Conservation (phyloP, 768 basidiomycete species). For the Galerina marginata region DNA sequence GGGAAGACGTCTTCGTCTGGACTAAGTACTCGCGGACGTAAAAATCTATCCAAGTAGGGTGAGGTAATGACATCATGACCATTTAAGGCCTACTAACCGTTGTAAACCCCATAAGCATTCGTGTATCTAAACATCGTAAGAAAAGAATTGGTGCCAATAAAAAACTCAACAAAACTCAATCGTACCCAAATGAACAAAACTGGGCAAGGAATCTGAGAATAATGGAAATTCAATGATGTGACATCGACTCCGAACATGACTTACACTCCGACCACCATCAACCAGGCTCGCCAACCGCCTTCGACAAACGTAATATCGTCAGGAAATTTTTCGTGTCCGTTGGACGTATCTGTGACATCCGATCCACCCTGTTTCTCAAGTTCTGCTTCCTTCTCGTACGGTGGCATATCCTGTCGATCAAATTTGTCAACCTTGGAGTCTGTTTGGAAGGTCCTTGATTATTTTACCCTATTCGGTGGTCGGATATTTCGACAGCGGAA, state of each 20-base stretch:
- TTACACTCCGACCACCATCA: conserved; percentile 49
- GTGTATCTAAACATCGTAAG: conserved; percentile 27
- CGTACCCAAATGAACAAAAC: conserved; percentile 49
- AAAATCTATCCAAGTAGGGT: conserved; percentile 26
- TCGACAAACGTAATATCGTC: conserved; percentile 33
- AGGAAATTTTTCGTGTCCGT: background rate
- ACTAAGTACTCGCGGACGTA: conserved; percentile 35
- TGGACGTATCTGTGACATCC: conserved; percentile 1
- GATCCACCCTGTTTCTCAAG: conserved; percentile 4
- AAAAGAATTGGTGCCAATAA: background rate
- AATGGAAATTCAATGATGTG: background rate
- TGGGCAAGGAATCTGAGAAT: conserved; percentile 43
- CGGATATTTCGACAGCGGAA: too few species aligned
- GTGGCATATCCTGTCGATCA: conserved; percentile 7
- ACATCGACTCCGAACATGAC: conserved; percentile 11
- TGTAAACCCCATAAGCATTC: conserved; percentile 36
- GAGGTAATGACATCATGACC: conserved; percentile 18
- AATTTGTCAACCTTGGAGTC: too few species aligned
- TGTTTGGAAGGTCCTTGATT: too few species aligned
- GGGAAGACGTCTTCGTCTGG: conserved; percentile 29
- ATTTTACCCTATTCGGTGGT: too few species aligned
- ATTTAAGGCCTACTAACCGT: conserved; percentile 37
- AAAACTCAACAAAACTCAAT: background rate
- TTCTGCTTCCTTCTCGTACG: conserved; percentile 1
- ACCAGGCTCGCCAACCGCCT: conserved; percentile 49